Conservation (phyloP, 257 asterid genomes). For the Fraxinus quadrangulata region DNA sequence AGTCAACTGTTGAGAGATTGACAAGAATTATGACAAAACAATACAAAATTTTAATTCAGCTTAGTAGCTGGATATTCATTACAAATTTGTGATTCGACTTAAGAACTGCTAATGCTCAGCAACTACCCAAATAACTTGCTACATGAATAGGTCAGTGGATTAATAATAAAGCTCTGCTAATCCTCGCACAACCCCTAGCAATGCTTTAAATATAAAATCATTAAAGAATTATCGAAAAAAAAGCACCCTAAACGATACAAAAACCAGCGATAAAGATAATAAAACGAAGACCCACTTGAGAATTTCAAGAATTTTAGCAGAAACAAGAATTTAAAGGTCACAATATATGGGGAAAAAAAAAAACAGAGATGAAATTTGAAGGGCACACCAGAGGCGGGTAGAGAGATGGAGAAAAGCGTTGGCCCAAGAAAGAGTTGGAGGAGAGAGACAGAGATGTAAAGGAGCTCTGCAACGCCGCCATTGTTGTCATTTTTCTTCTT, state of each 20-base stretch:
- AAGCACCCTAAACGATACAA: no score
- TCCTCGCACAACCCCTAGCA: background rate
- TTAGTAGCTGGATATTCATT: no score
- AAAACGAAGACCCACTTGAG: background rate
- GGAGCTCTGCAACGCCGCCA: slow-evolving; percentile 76
- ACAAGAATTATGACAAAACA: background rate
- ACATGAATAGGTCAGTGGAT: background rate
- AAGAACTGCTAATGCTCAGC: background rate
- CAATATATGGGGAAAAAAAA: background rate
- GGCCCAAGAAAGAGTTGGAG: slow-evolving; percentile 69
- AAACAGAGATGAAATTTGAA: background rate
- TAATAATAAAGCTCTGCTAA: background rate
- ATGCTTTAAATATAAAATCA: background rate
- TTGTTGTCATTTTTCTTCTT: slow-evolving; percentile 40
- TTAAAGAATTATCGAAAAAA: background rate
- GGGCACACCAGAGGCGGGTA: slow-evolving; percentile 52
- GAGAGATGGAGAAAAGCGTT: slow-evolving; percentile 55
- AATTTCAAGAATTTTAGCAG: background rate
- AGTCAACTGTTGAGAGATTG: background rate
- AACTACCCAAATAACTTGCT: background rate
- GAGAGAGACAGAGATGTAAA: slow-evolving; percentile 68
- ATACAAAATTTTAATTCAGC: background rate
- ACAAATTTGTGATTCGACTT: background rate
- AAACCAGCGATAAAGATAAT: background rate
- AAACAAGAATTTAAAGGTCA: background rate